Percentiles rank a stretch among this genome's conserved stretches.
Evolutionary conservation across 352 stramenopile species (phyloP).

Genomic region (Phytophthora megakarya): DNA sequence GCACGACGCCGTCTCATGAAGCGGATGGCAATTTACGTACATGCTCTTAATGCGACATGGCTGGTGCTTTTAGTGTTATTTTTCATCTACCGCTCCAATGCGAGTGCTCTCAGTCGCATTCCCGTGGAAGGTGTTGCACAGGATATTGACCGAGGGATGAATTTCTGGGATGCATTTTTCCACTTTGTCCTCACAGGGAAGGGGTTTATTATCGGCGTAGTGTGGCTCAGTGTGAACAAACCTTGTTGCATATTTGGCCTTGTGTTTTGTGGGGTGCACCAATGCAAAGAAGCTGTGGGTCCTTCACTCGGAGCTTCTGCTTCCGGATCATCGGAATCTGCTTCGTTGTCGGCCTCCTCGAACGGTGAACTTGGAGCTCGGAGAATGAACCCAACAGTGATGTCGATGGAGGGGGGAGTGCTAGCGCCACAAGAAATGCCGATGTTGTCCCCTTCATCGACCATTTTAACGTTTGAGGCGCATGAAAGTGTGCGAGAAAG

Average conservation of each 20-base stretch:
- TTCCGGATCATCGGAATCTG: conserved; percentile 33
- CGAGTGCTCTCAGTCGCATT: conserved; percentile 42
- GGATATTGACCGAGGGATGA: conserved; percentile 22
- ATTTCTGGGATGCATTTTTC: conserved; percentile 55
- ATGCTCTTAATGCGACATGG: conserved; percentile 72
- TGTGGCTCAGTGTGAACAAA: conserved; percentile 73
- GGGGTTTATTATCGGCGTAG: conserved; percentile 63
- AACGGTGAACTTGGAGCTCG: conserved; percentile 10
- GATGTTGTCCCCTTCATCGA: conserved; percentile 16
- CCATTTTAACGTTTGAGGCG: conserved; percentile 12
- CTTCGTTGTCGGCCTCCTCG: conserved; percentile 33
- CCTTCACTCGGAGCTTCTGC: conserved; percentile 25
- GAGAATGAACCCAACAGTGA: conserved; percentile 21
- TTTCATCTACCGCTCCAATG: conserved; percentile 64
- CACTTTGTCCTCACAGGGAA: conserved; percentile 68
- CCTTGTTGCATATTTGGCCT: conserved; percentile 50
- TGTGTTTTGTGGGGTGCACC: conserved; percentile 38
- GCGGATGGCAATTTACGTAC: conserved; percentile 74
- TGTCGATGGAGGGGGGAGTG: conserved; percentile 33
- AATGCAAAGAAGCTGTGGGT: conserved; percentile 29
- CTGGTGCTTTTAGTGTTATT: conserved; percentile 62
- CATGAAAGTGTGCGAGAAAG: conserved; percentile 34
- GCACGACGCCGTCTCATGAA: conserved; percentile 74
- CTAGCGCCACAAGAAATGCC: conserved; percentile 13
- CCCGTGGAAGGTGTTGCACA: conserved; percentile 20